Percentiles rank a stretch among this genome's conserved stretches.
These are phyloP conservation scores for Eucalyptus cloeziana DNA, from an alignment of 345 rosid genomes.

Conservation along the genomic window DNA sequence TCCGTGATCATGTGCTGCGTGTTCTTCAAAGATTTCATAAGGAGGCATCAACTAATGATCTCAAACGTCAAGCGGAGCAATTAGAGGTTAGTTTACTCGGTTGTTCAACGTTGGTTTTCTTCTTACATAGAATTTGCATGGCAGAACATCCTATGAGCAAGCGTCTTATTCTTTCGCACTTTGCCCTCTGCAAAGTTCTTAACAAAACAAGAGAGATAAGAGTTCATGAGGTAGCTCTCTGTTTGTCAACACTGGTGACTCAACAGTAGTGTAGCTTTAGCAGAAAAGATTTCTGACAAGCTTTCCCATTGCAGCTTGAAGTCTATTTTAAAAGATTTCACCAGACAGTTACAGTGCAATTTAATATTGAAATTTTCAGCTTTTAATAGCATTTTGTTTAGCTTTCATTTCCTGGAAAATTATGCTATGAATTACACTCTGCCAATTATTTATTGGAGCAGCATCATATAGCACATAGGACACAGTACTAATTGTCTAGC, in stretches of 20 bases:
- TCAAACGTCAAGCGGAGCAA: constrained; percentile 38
- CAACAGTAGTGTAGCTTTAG: background rate
- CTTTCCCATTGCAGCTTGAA: background rate
- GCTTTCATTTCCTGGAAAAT: background rate
- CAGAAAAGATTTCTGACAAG: background rate
- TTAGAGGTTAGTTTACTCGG: constrained; percentile 8
- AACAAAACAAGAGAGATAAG: background rate
- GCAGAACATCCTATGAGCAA: background rate
- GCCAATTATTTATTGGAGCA: background rate
- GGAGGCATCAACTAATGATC: constrained; percentile 43
- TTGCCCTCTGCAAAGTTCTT: background rate
- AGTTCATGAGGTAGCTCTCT: background rate
- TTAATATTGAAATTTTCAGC: background rate
- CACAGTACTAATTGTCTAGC: background rate
- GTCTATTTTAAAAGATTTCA: background rate
- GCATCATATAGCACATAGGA: background rate
- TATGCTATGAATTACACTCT: background rate
- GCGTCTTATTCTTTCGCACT: background rate
- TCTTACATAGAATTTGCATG: background rate
- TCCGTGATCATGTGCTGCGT: constrained; percentile 49
- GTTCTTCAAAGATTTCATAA: constrained; percentile 48
- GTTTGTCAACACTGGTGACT: background rate
- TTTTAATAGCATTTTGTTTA: background rate
- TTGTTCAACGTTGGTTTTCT: background rate
- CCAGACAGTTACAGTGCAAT: background rate